Evolutionary conservation across 2,329 filamentous ascomycete species (phyloP), one percentile per base, ranked within the genome.

Genomic region (Lomentospora prolificans): DNA sequence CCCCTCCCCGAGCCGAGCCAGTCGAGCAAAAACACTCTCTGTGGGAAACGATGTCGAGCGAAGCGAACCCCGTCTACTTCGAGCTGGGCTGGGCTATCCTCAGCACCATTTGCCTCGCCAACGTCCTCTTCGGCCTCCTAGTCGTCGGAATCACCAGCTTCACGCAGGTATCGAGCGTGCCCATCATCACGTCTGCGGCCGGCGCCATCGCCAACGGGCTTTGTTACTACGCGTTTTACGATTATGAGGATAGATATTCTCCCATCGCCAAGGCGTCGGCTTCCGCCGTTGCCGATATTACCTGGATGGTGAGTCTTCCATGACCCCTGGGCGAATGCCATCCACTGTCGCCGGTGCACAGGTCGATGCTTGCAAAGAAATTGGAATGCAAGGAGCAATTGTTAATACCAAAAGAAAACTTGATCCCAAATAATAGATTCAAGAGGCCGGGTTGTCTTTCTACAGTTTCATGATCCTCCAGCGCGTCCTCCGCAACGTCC

Each of bases 401-500:
- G n/a, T n/a, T n/a, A n/a, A n/a, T n/a, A n/a, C n/a, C n/a, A n/a
- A n/a, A n/a, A n/a, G n/a, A n/a, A n/a, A n/a, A n/a, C n/a, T n/a
- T n/a, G n/a, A n/a, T n/a, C n/a, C n/a, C n/a, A n/a, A n/a, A n/a
- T 28, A n/a, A 33, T 48, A 73, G 71, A 60, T 75, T 30, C 72
- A 75, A 64, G 72, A 75, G 64, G 71, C 70, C 3, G 72, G 72
- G 0, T 54, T 75, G 28, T 74, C 71, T 1, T 72, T 75, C 52
- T 75, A 74, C 54, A 79, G 78, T 55, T 81, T 78, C 61, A 69
- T 78, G 33, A 78, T 79, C 56, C 69, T 81, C 0, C 73, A 70
- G 14, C 72, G 75, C 27, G 72, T 80, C n/a, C 67, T 82, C 0
- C 72, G 72, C 56, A 72, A 74, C 53, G 61, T 60, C n/a, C 62